These are phyloP conservation scores for Rhodotorula sphaerocarpa DNA, from an alignment of 768 basidiomycete genomes.

Conservation along the genomic window DNA sequence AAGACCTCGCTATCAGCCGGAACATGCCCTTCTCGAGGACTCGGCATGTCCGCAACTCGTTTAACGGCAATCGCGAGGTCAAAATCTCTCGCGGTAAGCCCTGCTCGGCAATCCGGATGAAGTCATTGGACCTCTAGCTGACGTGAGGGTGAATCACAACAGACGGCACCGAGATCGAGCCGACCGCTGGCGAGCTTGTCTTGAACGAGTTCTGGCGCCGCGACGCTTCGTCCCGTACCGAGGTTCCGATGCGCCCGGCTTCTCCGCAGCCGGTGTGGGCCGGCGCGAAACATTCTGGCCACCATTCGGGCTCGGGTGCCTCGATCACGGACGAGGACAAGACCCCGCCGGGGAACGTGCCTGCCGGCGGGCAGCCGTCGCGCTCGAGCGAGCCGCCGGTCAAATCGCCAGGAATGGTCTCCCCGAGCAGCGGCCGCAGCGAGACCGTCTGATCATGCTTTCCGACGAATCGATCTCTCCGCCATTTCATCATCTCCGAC, in stretches of 20 bases:
- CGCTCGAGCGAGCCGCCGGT: too few species aligned
- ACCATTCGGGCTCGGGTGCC: too few species aligned
- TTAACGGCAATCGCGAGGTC: slow-evolving; percentile 66
- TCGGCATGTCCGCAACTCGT: slow-evolving; percentile 75
- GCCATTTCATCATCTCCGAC: too few species aligned
- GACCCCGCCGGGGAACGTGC: too few species aligned
- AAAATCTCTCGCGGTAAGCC: slow-evolving; percentile 40
- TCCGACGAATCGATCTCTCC: too few species aligned
- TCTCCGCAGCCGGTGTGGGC: neutral
- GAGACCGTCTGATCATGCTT: too few species aligned
- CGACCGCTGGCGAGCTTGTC: slow-evolving; percentile 58
- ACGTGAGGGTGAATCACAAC: slow-evolving; percentile 48
- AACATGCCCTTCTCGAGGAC: slow-evolving; percentile 67
- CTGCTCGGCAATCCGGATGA: neutral
- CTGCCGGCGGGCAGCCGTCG: too few species aligned
- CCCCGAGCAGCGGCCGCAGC: too few species aligned
- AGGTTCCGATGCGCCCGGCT: neutral
- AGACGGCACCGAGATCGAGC: slow-evolving; percentile 79
- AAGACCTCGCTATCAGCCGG: slow-evolving; percentile 46
- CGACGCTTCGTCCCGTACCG: neutral
- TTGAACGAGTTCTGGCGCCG: slow-evolving; percentile 40
- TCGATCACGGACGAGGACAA: too few species aligned
- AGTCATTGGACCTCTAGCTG: slow-evolving; percentile 42
- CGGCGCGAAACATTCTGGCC: too few species aligned
- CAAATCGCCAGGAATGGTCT: too few species aligned